Evolutionary conservation across 1,284 basidiomycete species (phyloP).

Genomic region (Pseudomicrostroma phylloplanum): DNA sequence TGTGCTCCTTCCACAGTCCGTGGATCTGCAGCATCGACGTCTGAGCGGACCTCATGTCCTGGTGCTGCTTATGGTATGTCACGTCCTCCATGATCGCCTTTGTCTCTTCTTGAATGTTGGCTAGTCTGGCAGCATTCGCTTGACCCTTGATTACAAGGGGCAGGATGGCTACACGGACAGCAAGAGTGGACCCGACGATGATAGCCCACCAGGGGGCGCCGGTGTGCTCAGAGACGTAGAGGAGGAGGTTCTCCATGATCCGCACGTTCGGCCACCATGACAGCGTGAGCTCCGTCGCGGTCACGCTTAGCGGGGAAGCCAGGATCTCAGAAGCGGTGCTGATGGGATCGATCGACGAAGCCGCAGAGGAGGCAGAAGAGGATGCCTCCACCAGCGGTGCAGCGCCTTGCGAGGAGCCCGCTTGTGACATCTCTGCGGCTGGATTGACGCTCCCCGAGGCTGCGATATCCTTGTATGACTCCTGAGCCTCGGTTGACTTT

Average conservation of each 20-base stretch:
- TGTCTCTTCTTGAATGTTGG: conserved; percentile 62
- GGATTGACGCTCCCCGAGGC: too few relatives aligned
- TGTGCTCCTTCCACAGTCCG: conserved; percentile 54
- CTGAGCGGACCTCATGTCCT: conserved; percentile 61
- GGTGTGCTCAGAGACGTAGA: conserved; percentile 68
- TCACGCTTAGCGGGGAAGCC: too few relatives aligned
- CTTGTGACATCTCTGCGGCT: too few relatives aligned
- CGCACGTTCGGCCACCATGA: conserved; percentile 12
- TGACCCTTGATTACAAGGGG: conserved; percentile 65
- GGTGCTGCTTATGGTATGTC: conserved; percentile 53
- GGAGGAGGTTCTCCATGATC: conserved; percentile 56
- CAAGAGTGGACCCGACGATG: conserved; percentile 66
- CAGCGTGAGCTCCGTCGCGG: neutral
- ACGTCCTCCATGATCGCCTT: conserved; percentile 58
- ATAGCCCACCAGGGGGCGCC: conserved; percentile 52
- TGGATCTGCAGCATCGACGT: conserved; percentile 56
- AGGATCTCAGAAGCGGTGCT: too few relatives aligned
- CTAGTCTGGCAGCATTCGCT: conserved; percentile 66
- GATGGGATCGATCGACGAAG: too few relatives aligned
- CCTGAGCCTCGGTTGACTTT: too few relatives aligned
- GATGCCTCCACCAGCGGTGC: too few relatives aligned
- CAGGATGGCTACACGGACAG: conserved; percentile 65
- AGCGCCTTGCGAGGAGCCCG: too few relatives aligned
- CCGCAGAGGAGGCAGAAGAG: too few relatives aligned
- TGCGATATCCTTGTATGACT: too few relatives aligned